Percentiles rank a stretch among this genome's conserved stretches.
Evolutionary conservation across 2,329 filamentous ascomycete genomes (phyloP).

Genomic region (Colletotrichum trifolii): DNA sequence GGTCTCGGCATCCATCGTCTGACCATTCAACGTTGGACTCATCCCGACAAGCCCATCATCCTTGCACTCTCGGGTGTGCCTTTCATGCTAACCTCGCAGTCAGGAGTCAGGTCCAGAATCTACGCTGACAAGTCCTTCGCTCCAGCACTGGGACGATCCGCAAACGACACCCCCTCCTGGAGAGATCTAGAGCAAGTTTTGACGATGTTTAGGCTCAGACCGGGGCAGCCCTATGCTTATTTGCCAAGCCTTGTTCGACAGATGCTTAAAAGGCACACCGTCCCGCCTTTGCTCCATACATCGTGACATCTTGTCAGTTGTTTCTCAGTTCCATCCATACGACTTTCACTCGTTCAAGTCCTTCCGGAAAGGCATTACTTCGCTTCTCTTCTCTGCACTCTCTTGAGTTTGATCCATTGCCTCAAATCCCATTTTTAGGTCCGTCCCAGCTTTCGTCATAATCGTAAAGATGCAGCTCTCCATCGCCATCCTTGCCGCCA

Average conservation of each 20-base stretch:
- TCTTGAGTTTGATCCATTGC: conserved; percentile 15
- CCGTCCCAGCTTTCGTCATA: not conserved
- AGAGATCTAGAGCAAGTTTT: conserved; percentile 21
- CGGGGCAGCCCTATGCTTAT: conserved; percentile 23
- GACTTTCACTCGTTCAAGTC: conserved; percentile 21
- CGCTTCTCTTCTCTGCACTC: conserved; percentile 19
- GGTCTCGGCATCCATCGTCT: conserved; percentile 15
- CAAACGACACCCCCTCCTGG: not conserved
- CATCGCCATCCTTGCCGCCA: conserved; percentile 30
- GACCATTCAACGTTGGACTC: conserved; percentile 3
- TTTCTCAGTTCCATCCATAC: not conserved
- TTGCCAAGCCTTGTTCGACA: conserved; percentile 13
- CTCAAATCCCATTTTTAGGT: not conserved
- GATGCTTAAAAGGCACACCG: conserved; percentile 35
- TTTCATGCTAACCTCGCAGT: not conserved
- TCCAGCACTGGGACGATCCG: not conserved
- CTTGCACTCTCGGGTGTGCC: no score
- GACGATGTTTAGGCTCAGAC: conserved; percentile 27
- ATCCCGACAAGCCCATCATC: conserved; percentile 13
- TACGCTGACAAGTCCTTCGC: not conserved
- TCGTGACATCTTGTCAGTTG: not conserved
- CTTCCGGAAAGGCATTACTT: conserved; percentile 34
- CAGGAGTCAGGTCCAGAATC: not conserved
- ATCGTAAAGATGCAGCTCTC: conserved; percentile 37
- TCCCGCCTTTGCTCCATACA: not conserved